phyloP scores from a whole-genome alignment of 2,329 filamentous ascomycete species.

The Diaporthe batatas region DNA sequence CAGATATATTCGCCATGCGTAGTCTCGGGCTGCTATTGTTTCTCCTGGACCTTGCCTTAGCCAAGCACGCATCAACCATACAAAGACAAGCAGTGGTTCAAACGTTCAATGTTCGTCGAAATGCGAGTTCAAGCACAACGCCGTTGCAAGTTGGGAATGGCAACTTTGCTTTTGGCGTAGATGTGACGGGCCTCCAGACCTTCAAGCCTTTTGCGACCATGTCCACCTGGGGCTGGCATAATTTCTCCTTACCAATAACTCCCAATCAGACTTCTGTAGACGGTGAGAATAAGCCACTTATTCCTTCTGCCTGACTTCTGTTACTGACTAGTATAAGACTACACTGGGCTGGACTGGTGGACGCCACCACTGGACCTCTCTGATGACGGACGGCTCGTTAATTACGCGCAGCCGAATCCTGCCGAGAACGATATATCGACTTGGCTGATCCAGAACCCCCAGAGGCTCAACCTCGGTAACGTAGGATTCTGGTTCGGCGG shows the following conservation, averaged over 20 bases:
- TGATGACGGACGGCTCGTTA: conserved; percentile 54
- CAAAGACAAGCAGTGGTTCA: conserved; percentile 52
- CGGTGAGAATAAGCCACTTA: conserved; percentile 46
- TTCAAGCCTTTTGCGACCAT: conserved; percentile 61
- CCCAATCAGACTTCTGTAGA: conserved; percentile 52
- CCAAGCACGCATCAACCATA: conserved; percentile 46
- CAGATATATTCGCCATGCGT: conserved; percentile 7
- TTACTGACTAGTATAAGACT: conserved; percentile 50
- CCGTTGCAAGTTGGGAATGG: conserved; percentile 66
- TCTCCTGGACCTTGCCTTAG: conserved; percentile 37
- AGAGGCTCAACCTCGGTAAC: conserved; percentile 63
- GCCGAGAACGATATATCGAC: conserved; percentile 57
- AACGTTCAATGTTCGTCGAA: conserved; percentile 62
- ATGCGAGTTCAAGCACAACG: conserved; percentile 62
- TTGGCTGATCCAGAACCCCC: conserved; percentile 63
- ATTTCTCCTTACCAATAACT: conserved; percentile 60
- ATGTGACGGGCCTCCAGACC: conserved; percentile 61
- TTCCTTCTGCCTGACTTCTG: neutral
- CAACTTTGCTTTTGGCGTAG: conserved; percentile 62
- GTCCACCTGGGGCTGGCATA: conserved; percentile 65
- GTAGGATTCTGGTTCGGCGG: conserved; percentile 61
- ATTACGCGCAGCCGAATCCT: conserved; percentile 58
- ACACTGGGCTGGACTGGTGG: conserved; percentile 58
- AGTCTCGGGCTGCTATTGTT: conserved; percentile 20
- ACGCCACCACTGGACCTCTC: conserved; percentile 45